Percentiles rank a stretch among this genome's conserved stretches.
Conservation (phyloP, 2,329 filamentous ascomycete species). For the Epichloe sylvatica region DNA sequence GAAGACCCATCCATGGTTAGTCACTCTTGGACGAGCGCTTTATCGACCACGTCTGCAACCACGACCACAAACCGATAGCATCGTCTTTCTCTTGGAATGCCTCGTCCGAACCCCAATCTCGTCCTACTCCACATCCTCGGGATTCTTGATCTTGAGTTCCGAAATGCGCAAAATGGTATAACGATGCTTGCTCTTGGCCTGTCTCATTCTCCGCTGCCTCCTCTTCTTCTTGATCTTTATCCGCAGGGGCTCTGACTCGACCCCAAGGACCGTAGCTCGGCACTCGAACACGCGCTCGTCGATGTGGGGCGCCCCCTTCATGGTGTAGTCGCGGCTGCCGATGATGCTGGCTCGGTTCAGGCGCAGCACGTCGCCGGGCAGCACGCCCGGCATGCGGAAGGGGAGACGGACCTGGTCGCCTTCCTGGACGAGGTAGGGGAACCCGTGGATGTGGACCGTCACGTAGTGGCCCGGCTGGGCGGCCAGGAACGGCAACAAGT, state of each 20-base stretch:
- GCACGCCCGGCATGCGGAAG: constrained; percentile 62
- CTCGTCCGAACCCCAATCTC: background rate
- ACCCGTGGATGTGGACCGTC: constrained; percentile 64
- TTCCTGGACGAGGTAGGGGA: constrained; percentile 63
- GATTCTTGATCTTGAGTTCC: constrained; percentile 53
- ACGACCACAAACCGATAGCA: background rate
- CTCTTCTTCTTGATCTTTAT: constrained; percentile 71
- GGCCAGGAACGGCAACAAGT: constrained; percentile 55
- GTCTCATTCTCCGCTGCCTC: constrained; percentile 58
- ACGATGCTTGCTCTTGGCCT: constrained; percentile 76
- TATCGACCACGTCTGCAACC: background rate
- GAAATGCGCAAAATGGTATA: constrained; percentile 78
- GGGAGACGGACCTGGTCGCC: constrained; percentile 66
- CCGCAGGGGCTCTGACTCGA: constrained; percentile 67
- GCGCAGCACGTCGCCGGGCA: constrained; percentile 72
- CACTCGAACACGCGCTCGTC: constrained; percentile 78
- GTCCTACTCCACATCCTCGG: constrained; percentile 22
- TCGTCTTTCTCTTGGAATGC: background rate
- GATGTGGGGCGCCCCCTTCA: constrained; percentile 69
- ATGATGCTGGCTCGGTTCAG: constrained; percentile 73
- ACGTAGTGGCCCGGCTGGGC: constrained; percentile 67
- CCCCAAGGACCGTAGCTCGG: constrained; percentile 69
- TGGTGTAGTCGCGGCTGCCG: constrained; percentile 79
- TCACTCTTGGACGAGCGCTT: background rate
- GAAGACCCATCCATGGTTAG: background rate